Evolutionary conservation across 345 rosid genomes (phyloP).

Genomic region (Euphorbia tirucalli): DNA sequence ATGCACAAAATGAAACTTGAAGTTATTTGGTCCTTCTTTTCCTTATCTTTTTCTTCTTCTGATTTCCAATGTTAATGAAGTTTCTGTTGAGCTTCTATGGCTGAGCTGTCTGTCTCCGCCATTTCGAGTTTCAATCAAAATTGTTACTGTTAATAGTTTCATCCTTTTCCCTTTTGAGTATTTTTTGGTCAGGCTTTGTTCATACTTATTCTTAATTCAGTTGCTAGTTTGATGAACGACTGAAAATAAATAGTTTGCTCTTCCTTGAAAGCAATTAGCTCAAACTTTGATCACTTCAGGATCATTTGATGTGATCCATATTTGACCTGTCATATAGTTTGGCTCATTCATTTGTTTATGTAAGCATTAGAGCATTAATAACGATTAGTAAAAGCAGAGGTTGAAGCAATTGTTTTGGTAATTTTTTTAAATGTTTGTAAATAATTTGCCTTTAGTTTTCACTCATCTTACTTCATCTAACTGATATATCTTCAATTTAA

Average conservation of each 20-base stretch:
- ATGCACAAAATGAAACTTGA: background rate
- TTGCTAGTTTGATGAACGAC: no score
- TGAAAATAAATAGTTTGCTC: no score
- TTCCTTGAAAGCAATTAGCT: no score
- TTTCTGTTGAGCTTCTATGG: background rate
- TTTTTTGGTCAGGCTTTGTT: no score
- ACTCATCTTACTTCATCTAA: background rate
- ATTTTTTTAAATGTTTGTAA: background rate
- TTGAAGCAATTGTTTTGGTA: background rate
- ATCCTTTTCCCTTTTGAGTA: no score
- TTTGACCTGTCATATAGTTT: no score
- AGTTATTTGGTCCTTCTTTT: background rate
- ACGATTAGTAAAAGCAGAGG: background rate
- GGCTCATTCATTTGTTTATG: background rate
- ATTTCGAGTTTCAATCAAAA: no score
- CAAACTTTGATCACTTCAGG: no score
- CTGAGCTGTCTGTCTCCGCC: no score
- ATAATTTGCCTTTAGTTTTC: background rate
- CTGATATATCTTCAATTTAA: background rate
- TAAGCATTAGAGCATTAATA: background rate
- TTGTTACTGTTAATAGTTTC: no score
- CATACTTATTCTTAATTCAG: no score
- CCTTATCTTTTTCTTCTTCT: background rate
- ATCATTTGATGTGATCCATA: no score
- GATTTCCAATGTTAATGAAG: background rate